Evolutionary conservation across 73 alveolate genomes (phyloP), one percentile per base, ranked within the genome.

Genomic region (Blepharisma stoltei): DNA sequence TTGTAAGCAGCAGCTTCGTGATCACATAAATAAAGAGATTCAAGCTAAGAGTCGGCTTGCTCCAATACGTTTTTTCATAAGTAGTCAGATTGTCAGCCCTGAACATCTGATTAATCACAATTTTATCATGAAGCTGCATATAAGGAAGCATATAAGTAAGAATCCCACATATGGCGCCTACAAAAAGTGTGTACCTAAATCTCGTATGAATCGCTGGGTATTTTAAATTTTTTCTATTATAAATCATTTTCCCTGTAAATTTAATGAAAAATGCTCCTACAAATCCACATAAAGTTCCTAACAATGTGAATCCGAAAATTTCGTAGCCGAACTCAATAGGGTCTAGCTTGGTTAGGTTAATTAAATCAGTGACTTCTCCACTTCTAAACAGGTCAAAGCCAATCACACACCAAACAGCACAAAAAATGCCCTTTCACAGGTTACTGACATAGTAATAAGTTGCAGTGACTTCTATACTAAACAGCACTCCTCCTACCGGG

Each of bases 401-500:
- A 71, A 94, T 54, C 54, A 94, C 67, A 46, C 94, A 77, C 20
- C 88, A 75, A 55, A 85, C 90, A 41, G 95, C 88, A 55, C 95
- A 89, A 76, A 94, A 86, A 78, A 94, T 88, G 32, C 92, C 71
- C 79, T 89, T 89, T 96, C 97, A 89, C 37, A 94, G 87, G 82
- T 86, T 86, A 69, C 86, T 84, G 70, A 92, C 97, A 88, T 87
- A 82, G 83, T 89, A 94, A 84, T 87, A 89, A 47, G 97, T 87
- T 14, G 98, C 85, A 18, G 97, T 94, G 54, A 92, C 91, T 85
- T 95, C 99, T 53, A 94, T 92, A 75, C 97, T 85, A 80, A 95
- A 95, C 50, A 95, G 86, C 46, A 95, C 97, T 4, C 97, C 99
- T 0, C 99, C 99, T 50, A 95, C 85, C 27, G 99, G 99, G 32